phyloP scores from a whole-genome alignment of 257 asterid species.

The Cruciata laevipes region DNA sequence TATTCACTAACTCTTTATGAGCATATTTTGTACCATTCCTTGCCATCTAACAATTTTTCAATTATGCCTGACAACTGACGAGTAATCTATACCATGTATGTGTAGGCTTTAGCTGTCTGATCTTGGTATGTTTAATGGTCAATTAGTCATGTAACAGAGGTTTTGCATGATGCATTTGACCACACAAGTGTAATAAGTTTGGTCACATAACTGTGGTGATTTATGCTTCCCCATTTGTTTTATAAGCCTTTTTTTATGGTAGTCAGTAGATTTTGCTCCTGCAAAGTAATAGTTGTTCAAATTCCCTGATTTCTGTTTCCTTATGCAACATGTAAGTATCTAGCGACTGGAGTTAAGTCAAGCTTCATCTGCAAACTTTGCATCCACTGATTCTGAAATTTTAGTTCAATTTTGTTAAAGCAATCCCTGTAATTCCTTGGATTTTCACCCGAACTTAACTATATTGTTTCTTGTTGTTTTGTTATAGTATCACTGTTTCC shows the following conservation, averaged over 20 bases:
- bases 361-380: not conserved
- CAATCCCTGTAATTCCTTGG: not conserved
- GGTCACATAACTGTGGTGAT: not conserved
- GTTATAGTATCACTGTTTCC: slow-evolving; percentile 64
- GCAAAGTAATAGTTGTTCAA: not conserved
- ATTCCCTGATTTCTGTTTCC: not conserved
- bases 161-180: not conserved
- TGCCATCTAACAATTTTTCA: not conserved
- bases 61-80: too few species aligned
- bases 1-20: not conserved
- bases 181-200: not conserved
- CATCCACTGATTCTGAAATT: not conserved
- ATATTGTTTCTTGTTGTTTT: slow-evolving; percentile 12
- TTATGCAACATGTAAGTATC: not conserved
- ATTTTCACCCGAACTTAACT: slow-evolving; percentile 4
- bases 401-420: not conserved
- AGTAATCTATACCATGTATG: not conserved
- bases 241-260: not conserved
- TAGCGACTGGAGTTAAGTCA: not conserved
- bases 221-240: not conserved
- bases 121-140: not conserved
- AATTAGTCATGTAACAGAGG: not conserved
- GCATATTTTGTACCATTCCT: not conserved
- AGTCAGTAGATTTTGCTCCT: not conserved
- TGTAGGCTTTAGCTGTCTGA: not conserved